phyloP scores from a whole-genome alignment of 306 rosid genomes.

The Vicia faba region DNA sequence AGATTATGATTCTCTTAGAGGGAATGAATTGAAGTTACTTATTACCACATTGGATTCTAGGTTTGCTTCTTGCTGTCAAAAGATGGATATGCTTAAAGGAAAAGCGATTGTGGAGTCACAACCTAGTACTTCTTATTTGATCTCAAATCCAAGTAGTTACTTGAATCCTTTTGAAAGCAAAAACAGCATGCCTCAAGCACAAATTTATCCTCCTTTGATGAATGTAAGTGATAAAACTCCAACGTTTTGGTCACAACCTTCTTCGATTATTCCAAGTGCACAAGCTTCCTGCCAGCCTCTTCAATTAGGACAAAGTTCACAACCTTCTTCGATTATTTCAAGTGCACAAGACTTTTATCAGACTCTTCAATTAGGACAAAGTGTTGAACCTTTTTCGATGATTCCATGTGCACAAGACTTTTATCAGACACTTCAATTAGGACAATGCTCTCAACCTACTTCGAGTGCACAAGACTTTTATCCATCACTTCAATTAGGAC shows the following conservation, averaged over 20 bases:
- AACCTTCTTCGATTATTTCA: neutral
- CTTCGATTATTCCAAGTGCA: neutral
- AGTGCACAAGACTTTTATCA: too few relatives aligned
- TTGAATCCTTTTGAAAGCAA: constrained; percentile 16
- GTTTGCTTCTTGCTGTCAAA: constrained; percentile 35
- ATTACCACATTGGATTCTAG: constrained; percentile 31
- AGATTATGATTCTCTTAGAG: constrained; percentile 22
- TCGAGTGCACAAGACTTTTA: neutral
- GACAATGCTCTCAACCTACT: constrained; percentile 17
- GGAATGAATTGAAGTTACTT: constrained; percentile 20
- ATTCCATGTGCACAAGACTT: neutral
- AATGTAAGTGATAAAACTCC: neutral
- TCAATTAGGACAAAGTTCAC: neutral
- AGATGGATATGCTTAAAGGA: constrained; percentile 11
- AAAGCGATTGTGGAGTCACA: neutral
- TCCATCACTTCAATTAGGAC: neutral
- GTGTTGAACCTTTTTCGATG: too few relatives aligned
- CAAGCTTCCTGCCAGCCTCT: neutral
- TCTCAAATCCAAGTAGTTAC: constrained; percentile 20
- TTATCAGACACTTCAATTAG: neutral
- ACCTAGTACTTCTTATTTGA: neutral
- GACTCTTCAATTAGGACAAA: too few relatives aligned
- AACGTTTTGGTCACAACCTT: constrained; percentile 2
- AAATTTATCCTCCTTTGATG: constrained; percentile 15
- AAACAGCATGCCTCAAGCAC: neutral